Evolutionary conservation across 169 alveolate species (phyloP).

Genomic region (Plasmodium cynomolgi): DNA sequence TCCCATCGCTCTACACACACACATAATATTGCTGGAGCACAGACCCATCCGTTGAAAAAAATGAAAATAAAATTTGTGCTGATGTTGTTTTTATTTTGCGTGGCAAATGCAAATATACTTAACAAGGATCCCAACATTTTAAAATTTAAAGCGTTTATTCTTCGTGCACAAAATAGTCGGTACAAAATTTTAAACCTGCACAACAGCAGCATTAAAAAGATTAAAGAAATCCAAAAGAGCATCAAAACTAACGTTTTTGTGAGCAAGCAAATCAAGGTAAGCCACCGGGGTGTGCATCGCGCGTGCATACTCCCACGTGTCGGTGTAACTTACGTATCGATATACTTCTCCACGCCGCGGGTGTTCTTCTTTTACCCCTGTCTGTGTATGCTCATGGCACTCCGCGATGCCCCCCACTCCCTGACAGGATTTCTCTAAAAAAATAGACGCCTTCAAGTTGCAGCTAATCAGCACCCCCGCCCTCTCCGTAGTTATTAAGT

Average conservation of each 20-base stretch:
- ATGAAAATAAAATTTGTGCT: neutral
- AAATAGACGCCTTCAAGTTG: neutral
- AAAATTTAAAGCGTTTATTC: conserved; percentile 29
- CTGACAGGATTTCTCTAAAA: neutral
- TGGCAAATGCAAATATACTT: conserved; percentile 1
- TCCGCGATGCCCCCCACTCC: neutral
- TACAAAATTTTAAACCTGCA: neutral
- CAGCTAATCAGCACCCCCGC: neutral
- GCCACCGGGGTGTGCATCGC: neutral
- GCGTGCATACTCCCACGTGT: neutral
- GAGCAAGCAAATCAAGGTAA: conserved; percentile 6
- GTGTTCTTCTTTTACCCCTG: neutral
- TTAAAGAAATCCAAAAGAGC: conserved; percentile 20
- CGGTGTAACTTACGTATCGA: no score
- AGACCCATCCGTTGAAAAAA: neutral
- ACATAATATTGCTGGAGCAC: neutral
- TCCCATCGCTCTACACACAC: neutral
- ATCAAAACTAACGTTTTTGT: neutral
- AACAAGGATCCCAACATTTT: conserved; percentile 4
- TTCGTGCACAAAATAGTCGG: neutral
- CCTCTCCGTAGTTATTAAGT: neutral
- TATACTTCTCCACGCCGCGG: no score
- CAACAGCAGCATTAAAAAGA: neutral
- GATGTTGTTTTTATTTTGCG: neutral
- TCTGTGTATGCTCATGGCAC: neutral